Percentiles rank a stretch among this genome's conserved stretches.
These are phyloP conservation scores for Ustilago loliicola DNA, from an alignment of 1,284 basidiomycete genomes.

Conservation along the genomic window DNA sequence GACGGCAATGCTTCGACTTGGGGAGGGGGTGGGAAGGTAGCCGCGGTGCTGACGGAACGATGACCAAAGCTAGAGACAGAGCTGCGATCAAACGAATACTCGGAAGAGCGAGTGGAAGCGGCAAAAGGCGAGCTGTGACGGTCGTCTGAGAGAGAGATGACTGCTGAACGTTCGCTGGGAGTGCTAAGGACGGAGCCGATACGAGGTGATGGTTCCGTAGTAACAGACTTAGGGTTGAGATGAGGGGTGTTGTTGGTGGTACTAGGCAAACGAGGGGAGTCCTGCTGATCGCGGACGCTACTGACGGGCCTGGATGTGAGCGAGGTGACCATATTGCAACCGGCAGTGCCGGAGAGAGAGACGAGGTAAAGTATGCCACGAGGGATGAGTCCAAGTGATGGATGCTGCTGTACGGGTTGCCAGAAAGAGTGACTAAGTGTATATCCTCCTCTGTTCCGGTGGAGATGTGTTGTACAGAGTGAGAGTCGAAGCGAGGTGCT, in stretches of 20 bases:
- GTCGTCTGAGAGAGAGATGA: constrained; percentile 23
- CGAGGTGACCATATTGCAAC: constrained; percentile 47
- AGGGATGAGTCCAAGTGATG: not conserved
- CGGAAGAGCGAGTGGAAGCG: constrained; percentile 39
- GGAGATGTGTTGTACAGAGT: too few species aligned
- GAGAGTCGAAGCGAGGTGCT: too few species aligned
- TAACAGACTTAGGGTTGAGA: constrained; percentile 6
- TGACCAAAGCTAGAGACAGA: too few species aligned
- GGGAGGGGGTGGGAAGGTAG: constrained; percentile 21
- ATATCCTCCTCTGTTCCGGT: not conserved
- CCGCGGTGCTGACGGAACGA: constrained; percentile 41
- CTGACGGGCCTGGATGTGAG: constrained; percentile 42
- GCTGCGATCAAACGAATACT: constrained; percentile 39
- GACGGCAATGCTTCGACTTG: constrained; percentile 35
- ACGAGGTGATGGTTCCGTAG: constrained; percentile 28
- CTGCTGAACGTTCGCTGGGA: constrained; percentile 18
- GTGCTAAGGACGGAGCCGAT: constrained; percentile 20
- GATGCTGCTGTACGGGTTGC: not conserved
- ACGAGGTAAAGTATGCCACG: not conserved
- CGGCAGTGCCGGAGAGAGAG: constrained; percentile 33
- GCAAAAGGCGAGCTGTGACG: constrained; percentile 42
- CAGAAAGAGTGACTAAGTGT: not conserved
- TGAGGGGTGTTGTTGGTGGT: constrained; percentile 22
- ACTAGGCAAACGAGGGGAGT: constrained; percentile 21
- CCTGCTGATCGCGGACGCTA: constrained; percentile 45